Percentiles rank a stretch among this genome's conserved stretches.
These are phyloP conservation scores for Paraglomus brasilianum DNA, from an alignment of 192 early-diverging fungal species.

Conservation along the genomic window DNA sequence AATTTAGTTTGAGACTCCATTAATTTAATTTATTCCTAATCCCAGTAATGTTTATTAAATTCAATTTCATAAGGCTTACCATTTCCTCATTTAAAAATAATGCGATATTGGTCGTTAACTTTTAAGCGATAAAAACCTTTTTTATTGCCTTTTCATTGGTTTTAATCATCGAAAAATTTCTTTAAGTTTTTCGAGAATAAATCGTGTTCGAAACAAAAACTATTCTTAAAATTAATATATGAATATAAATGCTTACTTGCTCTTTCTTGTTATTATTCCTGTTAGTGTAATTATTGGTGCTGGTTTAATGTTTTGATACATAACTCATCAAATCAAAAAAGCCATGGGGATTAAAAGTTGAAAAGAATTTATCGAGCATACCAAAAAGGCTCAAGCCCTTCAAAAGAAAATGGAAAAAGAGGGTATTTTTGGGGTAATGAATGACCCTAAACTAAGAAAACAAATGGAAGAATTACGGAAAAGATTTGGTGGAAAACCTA, in stretches of 20 bases:
- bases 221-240: too few relatives aligned
- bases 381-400: conserved; percentile 5
- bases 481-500: conserved; percentile 18
- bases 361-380: conserved; percentile 4
- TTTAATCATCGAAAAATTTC: too few relatives aligned
- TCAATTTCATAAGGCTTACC: too few relatives aligned
- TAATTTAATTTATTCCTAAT: neutral
- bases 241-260: conserved; percentile 1
- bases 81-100: too few relatives aligned
- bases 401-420: conserved; percentile 19
- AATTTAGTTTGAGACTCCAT: conserved; percentile 3
- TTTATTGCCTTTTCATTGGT: too few relatives aligned
- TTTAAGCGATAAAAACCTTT: too few relatives aligned
- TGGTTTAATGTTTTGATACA: conserved; percentile 3
- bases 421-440: conserved; percentile 10
- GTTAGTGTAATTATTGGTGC: conserved; percentile 9
- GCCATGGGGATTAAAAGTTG: conserved; percentile 14
- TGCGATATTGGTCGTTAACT: too few relatives aligned
- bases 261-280: neutral
- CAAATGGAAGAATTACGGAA: conserved; percentile 13
- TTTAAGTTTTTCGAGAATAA: too few relatives aligned
- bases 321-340: neutral
- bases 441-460: conserved; percentile 17
- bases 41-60: conserved; percentile 11
- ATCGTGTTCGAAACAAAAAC: too few relatives aligned